phyloP scores from a whole-genome alignment of 1,284 basidiomycete genomes.

The Ceratobasidium sp. region DNA sequence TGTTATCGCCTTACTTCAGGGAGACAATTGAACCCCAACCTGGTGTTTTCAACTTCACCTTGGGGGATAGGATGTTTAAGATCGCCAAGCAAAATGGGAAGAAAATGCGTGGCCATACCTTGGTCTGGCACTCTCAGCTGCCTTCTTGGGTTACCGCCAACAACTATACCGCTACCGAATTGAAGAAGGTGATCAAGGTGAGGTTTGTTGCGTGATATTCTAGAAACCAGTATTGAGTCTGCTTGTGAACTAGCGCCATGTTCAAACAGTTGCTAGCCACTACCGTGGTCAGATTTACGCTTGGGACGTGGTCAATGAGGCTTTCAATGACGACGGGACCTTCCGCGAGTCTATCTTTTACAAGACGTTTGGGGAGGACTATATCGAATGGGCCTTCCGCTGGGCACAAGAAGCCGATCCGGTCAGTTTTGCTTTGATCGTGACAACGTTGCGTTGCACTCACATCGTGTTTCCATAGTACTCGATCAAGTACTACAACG shows the following conservation, averaged over 20 bases:
- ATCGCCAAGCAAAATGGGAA: constrained; percentile 36
- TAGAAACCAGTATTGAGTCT: neutral
- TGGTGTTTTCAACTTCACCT: constrained; percentile 38
- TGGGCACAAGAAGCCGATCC: constrained; percentile 39
- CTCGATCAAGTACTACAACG: constrained; percentile 36
- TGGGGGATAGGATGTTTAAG: constrained; percentile 33
- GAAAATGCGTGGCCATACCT: constrained; percentile 36
- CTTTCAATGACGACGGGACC: constrained; percentile 42
- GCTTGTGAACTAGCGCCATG: constrained; percentile 10
- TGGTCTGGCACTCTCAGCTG: constrained; percentile 40
- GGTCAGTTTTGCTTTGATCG: constrained; percentile 19
- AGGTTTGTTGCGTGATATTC: neutral
- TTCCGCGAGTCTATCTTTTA: constrained; percentile 39
- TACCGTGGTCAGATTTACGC: constrained; percentile 37
- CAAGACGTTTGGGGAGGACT: constrained; percentile 40
- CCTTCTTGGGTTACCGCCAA: constrained; percentile 37
- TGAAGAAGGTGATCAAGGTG: constrained; percentile 38
- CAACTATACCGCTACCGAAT: constrained; percentile 39
- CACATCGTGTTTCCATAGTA: neutral
- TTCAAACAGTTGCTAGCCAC: constrained; percentile 22
- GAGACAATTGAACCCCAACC: constrained; percentile 34
- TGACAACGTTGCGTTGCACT: neutral
- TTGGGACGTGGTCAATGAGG: constrained; percentile 44
- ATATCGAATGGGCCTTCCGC: constrained; percentile 41
- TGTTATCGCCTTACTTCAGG: neutral